Evolutionary conservation across 495 filamentous ascomycete species (phyloP).

Genomic region (Daldinia bambusicola): DNA sequence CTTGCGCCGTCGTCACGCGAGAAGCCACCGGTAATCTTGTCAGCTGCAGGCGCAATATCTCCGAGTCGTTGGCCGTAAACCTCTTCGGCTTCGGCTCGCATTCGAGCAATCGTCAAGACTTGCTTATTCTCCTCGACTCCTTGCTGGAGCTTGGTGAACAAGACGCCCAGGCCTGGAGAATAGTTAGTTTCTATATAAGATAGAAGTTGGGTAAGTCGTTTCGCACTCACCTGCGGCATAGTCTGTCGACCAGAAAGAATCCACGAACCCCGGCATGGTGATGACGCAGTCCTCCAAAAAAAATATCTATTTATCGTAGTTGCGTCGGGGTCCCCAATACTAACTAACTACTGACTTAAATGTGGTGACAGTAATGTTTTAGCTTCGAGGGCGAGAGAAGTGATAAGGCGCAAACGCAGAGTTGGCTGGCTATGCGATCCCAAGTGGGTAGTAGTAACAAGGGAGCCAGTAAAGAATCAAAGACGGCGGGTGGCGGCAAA

Average conservation of each 20-base stretch:
- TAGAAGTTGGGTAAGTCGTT: conserved; percentile 13
- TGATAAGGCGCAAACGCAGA: conserved; percentile 19
- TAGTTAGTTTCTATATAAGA: conserved; percentile 16
- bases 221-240: conserved; percentile 79
- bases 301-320: conserved; percentile 8
- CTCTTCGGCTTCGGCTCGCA: conserved; percentile 97
- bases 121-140: conserved; percentile 95
- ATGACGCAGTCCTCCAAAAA: conserved; percentile 39
- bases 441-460: conserved; percentile 14
- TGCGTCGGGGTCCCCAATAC: conserved; percentile 5
- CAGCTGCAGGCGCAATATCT: conserved; percentile 84
- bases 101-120: conserved; percentile 84
- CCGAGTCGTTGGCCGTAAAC: conserved; percentile 82
- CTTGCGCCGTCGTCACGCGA: conserved; percentile 94
- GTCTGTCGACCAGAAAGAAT: conserved; percentile 95
- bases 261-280: conserved; percentile 84
- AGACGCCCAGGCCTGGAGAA: conserved; percentile 81
- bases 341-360: conserved; percentile 9
- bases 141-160: conserved; percentile 97
- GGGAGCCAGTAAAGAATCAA: conserved; percentile 23
- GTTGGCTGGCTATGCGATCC: conserved; percentile 31
- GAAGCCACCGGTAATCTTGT: conserved; percentile 87
- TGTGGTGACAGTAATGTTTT: conserved; percentile 6
- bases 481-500: conserved; percentile 9
- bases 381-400: not conserved